Base-by-base conservation (phyloP, 441 rosid species). In the Populus hybrid region DNA sequence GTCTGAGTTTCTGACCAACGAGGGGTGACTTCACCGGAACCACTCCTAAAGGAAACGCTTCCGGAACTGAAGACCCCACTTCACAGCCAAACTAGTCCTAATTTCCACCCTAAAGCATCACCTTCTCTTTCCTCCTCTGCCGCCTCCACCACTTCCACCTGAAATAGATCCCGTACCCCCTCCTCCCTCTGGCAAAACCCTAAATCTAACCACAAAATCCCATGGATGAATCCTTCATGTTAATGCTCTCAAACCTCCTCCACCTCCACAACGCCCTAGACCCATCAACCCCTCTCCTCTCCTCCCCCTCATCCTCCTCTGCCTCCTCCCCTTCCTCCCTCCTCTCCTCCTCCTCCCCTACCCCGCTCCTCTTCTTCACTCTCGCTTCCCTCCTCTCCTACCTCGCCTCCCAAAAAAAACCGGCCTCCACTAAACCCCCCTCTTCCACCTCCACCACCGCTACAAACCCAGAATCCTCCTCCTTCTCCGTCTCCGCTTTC, bases 221-320 rank as follows among this genome's bases (percentile, higher is more conserved):
- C 59, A 90, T 90, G 93, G 94, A 88, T 61, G 93, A 90, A 80
- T 87, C 91, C 5, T 85, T 89, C 83, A 72, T 87, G 83, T 75
- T 89, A 59, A 88, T 86, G 94, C 86, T 87, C 36, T 87, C 93
- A 31, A 91, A 91, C 69, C 92, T 94, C 36, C 90, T 94, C 26
- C 97, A 93, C 79, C 97, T 94, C 76, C 97, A 94, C 69, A 90
- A 88, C 87, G 88, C 92, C 33, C 82, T 93, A n/a, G 94, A 94
- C 78, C 94, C 93, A 12, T 75, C 96, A 40, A 83, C 88, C 68
- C 80, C 92, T 24, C 77, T 89, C 79, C 89, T 94, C 84, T 92
- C 93, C 69, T 79, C 92, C 11, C 2, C 93, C 7, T 78, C 89
- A 24, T 68, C 90, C 53, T 64, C 93, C 23, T 59, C 91, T 23